Conservation (phyloP, 495 filamentous ascomycete genomes). For the Durotheca rogersii region DNA sequence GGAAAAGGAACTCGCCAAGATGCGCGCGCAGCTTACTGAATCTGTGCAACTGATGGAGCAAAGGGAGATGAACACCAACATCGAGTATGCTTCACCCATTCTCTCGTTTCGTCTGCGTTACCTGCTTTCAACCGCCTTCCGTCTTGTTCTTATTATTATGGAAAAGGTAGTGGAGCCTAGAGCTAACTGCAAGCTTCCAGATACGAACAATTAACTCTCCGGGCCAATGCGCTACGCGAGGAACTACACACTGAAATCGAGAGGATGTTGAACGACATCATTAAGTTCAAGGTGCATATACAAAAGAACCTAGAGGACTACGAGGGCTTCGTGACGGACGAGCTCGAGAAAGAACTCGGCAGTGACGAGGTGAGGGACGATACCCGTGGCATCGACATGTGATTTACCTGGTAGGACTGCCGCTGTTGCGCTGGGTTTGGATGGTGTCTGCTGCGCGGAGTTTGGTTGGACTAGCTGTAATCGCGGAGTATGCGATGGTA, state of each 20-base stretch:
- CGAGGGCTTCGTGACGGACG: slow-evolving; percentile 86
- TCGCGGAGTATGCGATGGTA: slow-evolving; percentile 18
- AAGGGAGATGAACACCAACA: slow-evolving; percentile 92
- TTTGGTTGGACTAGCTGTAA: slow-evolving; percentile 24
- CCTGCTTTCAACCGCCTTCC: no score
- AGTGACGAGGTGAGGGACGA: slow-evolving; percentile 50
- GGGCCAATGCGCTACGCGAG: slow-evolving; percentile 80
- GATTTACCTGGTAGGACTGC: slow-evolving; percentile 2
- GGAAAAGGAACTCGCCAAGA: slow-evolving; percentile 94
- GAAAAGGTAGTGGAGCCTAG: background rate
- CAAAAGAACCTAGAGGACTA: slow-evolving; percentile 90
- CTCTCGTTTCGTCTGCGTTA: no score
- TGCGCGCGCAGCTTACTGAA: slow-evolving; percentile 82
- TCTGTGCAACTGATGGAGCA: slow-evolving; percentile 91
- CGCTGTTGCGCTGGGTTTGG: slow-evolving; percentile 5
- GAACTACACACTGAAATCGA: slow-evolving; percentile 95
- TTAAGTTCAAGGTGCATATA: slow-evolving; percentile 97
- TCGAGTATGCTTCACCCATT: slow-evolving; percentile 65
- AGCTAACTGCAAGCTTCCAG: slow-evolving; percentile 46
- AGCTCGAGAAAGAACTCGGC: slow-evolving; percentile 79
- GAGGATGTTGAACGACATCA: slow-evolving; percentile 93
- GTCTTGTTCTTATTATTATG: background rate
- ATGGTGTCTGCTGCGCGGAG: slow-evolving; percentile 16
- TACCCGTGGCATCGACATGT: slow-evolving; percentile 35
- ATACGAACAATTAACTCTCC: slow-evolving; percentile 85